phyloP scores from a whole-genome alignment of 2,329 filamentous ascomycete genomes.

The Corynespora cassiicola region DNA sequence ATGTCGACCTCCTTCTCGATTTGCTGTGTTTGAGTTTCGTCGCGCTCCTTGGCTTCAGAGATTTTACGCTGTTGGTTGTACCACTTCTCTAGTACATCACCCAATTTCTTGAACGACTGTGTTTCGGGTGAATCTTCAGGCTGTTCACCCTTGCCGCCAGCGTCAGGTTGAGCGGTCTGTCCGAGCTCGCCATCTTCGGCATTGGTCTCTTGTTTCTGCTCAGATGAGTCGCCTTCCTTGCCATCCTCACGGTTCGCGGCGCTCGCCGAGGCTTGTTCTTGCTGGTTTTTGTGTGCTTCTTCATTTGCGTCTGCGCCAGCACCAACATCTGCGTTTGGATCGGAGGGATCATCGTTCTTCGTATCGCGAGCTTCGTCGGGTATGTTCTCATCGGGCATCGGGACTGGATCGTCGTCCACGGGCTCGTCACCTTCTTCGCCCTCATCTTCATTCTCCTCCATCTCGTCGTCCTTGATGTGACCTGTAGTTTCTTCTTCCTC shows the following conservation, averaged over 20 bases:
- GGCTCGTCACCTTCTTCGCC: conserved; percentile 57
- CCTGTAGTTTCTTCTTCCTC: conserved; percentile 43
- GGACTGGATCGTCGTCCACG: conserved; percentile 46
- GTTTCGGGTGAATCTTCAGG: conserved; percentile 52
- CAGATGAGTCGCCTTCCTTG: conserved; percentile 68
- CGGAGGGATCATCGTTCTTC: conserved; percentile 58
- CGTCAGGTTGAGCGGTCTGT: conserved; percentile 42
- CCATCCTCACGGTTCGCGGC: conserved; percentile 70
- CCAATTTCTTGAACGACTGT: conserved; percentile 91
- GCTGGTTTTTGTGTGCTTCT: conserved; percentile 58
- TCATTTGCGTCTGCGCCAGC: conserved; percentile 71
- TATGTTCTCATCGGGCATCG: conserved; percentile 57
- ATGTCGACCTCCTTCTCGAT: conserved; percentile 70
- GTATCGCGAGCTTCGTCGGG: conserved; percentile 56
- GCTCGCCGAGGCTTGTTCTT: conserved; percentile 64
- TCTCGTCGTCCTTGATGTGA: conserved; percentile 41
- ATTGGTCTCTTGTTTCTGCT: conserved; percentile 67
- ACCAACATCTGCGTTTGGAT: conserved; percentile 64
- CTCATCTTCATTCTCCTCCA: conserved; percentile 54
- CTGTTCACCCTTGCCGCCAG: conserved; percentile 44
- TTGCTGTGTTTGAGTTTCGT: conserved; percentile 57
- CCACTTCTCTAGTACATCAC: conserved; percentile 91
- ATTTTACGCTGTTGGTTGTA: conserved; percentile 89
- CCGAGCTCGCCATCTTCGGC: conserved; percentile 66
- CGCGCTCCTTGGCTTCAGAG: conserved; percentile 51